phyloP scores from a whole-genome alignment of 2,329 filamentous ascomycete species.

The Paecilomyces variotii region DNA sequence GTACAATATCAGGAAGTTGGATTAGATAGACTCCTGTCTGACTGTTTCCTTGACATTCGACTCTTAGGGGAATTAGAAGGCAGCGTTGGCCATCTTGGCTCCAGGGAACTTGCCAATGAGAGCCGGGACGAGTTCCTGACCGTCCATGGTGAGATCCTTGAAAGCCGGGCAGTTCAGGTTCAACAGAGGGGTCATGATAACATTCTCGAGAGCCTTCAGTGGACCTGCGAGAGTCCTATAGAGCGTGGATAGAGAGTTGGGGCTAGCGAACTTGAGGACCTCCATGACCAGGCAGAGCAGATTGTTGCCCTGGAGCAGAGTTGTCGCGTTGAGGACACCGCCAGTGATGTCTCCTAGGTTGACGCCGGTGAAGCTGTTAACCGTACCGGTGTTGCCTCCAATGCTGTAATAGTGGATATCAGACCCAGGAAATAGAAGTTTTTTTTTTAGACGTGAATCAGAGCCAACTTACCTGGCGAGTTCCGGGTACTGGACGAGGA shows the following conservation, averaged over 20 bases:
- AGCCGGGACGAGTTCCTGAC: slow-evolving; percentile 22
- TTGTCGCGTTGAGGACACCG: slow-evolving; percentile 28
- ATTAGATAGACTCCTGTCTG: background rate
- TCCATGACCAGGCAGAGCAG: slow-evolving; percentile 33
- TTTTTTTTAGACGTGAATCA: background rate
- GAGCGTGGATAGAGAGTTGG: slow-evolving; percentile 21
- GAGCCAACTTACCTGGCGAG: slow-evolving; percentile 22
- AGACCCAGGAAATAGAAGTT: background rate
- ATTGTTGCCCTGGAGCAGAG: slow-evolving; percentile 33
- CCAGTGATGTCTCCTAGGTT: slow-evolving; percentile 36
- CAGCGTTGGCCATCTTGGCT: slow-evolving; percentile 8
- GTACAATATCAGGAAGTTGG: background rate
- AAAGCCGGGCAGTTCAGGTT: slow-evolving; percentile 25
- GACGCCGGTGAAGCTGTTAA: slow-evolving; percentile 45
- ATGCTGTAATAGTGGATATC: slow-evolving; percentile 23
- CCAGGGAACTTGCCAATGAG: slow-evolving; percentile 21
- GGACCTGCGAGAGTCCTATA: slow-evolving; percentile 21
- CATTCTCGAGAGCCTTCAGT: slow-evolving; percentile 20
- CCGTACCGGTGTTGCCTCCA: slow-evolving; percentile 46
- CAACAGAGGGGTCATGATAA: slow-evolving; percentile 19
- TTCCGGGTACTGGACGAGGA: slow-evolving; percentile 33
- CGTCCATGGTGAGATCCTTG: slow-evolving; percentile 21
- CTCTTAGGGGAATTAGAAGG: background rate
- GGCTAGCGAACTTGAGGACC: slow-evolving; percentile 24
- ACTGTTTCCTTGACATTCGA: background rate